Conservation (phyloP, 2,329 filamentous ascomycete genomes). For the Aureobasidium lini region DNA sequence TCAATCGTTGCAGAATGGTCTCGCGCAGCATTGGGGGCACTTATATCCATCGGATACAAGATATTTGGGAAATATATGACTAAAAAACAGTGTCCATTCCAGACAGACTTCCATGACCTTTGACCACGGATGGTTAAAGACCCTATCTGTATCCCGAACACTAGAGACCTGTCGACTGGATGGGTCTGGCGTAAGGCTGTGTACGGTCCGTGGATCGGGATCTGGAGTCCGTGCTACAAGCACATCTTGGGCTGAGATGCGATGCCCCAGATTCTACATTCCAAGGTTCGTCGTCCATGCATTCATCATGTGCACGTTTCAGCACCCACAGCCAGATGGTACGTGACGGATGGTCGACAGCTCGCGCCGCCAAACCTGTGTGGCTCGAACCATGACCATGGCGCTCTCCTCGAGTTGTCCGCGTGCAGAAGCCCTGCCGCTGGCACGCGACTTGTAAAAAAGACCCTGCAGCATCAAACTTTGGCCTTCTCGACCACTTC, state of each 20-base stretch:
- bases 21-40: not conserved
- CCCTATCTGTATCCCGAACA: not conserved
- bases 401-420: not conserved
- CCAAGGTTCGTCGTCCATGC: not conserved
- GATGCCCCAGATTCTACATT: not conserved
- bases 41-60: too few species aligned
- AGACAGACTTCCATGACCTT: not conserved
- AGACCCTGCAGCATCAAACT: constrained; percentile 2
- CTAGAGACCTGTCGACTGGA: not conserved
- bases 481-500: constrained; percentile 1
- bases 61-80: too few species aligned
- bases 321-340: not conserved
- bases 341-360: not conserved
- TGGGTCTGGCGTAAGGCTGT: not conserved
- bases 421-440: constrained; percentile 11
- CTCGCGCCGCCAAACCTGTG: not conserved
- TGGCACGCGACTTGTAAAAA: not conserved
- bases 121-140: not conserved
- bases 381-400: constrained; percentile 1
- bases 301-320: not conserved
- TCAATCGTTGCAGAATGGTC: not conserved
- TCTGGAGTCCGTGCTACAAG: not conserved
- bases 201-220: not conserved
- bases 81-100: not conserved
- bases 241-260: not conserved